Evolutionary conservation across 768 basidiomycete genomes (phyloP).

Genomic region (Mycena polygramma): DNA sequence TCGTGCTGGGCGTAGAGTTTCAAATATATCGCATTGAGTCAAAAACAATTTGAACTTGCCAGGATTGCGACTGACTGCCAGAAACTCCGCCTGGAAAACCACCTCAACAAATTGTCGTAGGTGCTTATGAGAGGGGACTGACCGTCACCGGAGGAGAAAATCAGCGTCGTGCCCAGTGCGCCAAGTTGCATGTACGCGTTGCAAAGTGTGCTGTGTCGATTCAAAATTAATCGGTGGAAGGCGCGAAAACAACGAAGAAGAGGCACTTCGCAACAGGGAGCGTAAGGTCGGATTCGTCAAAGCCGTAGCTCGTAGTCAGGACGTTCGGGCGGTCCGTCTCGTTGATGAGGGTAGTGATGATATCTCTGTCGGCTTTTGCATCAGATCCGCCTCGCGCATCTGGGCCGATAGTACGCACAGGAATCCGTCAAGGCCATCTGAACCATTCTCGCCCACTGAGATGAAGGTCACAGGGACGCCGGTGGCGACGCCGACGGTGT

Average conservation of each 20-base stretch:
- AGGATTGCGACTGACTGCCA: slow-evolving; percentile 11
- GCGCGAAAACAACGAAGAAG: too few species aligned
- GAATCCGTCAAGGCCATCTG: slow-evolving; percentile 43
- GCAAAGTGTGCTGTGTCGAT: slow-evolving; percentile 34
- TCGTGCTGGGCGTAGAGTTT: background rate
- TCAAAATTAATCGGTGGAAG: too few species aligned
- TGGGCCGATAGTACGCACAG: background rate
- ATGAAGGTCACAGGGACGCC: slow-evolving; percentile 50
- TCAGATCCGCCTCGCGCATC: slow-evolving; percentile 29
- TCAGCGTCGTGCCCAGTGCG: slow-evolving; percentile 40
- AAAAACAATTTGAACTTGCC: background rate
- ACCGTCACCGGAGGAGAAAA: slow-evolving; percentile 29
- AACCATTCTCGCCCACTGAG: slow-evolving; percentile 45
- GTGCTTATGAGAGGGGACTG: background rate
- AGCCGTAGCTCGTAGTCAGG: slow-evolving; percentile 40
- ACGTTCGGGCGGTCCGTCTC: slow-evolving; percentile 33
- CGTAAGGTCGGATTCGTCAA: slow-evolving; percentile 50
- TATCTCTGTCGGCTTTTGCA: slow-evolving; percentile 42
- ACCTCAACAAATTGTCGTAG: background rate
- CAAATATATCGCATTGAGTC: background rate
- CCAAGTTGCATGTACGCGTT: slow-evolving; percentile 45
- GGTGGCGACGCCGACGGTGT: slow-evolving; percentile 51
- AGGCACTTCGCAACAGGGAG: background rate
- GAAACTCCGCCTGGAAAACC: slow-evolving; percentile 14
- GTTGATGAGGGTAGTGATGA: slow-evolving; percentile 36